Evolutionary conservation across 2,329 filamentous ascomycete species (phyloP).

Genomic region (Raffaelea deltoideospora): DNA sequence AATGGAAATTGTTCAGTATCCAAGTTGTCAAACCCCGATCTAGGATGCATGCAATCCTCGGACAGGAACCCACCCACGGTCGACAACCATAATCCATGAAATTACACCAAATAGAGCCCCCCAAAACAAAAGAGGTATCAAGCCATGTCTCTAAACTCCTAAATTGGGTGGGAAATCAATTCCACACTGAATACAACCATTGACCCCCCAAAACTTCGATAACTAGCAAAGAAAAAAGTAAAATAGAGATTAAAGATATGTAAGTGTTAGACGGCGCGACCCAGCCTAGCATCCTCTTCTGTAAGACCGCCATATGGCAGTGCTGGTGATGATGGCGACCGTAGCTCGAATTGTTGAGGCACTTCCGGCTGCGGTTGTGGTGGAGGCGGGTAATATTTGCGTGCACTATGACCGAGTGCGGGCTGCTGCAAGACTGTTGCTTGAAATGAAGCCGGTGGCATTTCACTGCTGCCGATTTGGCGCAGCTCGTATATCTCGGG

Average conservation of each 20-base stretch:
- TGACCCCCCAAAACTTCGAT: background rate
- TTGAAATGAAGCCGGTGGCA: conserved; percentile 9
- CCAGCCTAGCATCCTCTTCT: conserved; percentile 4
- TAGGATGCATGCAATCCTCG: too few species aligned
- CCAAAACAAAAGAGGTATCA: background rate
- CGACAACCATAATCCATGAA: too few species aligned
- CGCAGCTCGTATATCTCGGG: conserved; percentile 34
- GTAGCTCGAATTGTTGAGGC: too few species aligned
- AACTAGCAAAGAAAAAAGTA: background rate
- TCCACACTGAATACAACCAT: background rate
- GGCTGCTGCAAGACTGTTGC: conserved; percentile 31
- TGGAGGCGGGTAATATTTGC: conserved; percentile 4
- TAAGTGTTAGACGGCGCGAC: conserved; percentile 1
- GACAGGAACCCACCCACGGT: too few species aligned
- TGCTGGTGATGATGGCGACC: conserved; percentile 2
- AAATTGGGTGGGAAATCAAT: too few species aligned
- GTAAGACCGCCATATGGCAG: conserved; percentile 4
- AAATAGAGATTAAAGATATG: background rate
- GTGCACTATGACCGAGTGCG: conserved; percentile 30
- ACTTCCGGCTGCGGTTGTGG: background rate
- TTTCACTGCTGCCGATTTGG: conserved; percentile 23
- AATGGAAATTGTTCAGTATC: too few species aligned
- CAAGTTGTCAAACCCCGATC: too few species aligned
- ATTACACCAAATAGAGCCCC: too few species aligned
- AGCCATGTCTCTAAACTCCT: background rate